A percentile compares a stretch with the other conserved stretches of the same genome.
Evolutionary conservation across 129 eudicot genomes (phyloP).

Genomic region (Glebionis coronaria): DNA sequence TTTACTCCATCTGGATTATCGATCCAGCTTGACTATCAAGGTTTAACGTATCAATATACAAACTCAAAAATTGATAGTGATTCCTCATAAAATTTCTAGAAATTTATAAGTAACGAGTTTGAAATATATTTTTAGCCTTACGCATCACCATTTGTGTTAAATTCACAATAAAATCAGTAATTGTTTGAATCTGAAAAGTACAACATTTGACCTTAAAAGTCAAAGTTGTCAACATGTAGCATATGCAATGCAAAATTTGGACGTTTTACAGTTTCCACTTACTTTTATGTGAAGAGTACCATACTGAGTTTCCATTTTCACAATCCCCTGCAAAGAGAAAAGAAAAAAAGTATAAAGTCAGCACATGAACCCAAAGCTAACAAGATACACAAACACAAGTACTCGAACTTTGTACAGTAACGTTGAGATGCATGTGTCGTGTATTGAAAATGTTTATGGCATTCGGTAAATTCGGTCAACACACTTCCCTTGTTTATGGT

Average conservation of each 20-base stretch:
- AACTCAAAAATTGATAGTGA: background rate
- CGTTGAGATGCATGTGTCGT: background rate
- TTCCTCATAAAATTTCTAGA: background rate
- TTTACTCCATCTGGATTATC: background rate
- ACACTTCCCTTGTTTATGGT: background rate
- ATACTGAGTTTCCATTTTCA: constrained; percentile 68
- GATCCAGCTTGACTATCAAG: background rate
- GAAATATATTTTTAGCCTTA: background rate
- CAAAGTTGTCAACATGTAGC: constrained; percentile 2
- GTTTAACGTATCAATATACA: background rate
- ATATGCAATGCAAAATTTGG: constrained; percentile 13
- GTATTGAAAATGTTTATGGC: constrained; percentile 1
- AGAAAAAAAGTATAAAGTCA: constrained; percentile 8
- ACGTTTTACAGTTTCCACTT: constrained; percentile 24
- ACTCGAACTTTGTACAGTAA: background rate
- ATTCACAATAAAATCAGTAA: background rate
- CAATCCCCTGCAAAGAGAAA: constrained; percentile 62
- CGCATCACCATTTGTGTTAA: background rate
- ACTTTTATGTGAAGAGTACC: constrained; percentile 86
- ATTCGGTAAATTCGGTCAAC: background rate
- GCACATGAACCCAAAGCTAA: background rate
- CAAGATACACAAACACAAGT: constrained; percentile 7
- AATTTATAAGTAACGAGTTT: background rate
- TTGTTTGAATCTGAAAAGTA: constrained; percentile 8
- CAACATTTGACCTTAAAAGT: background rate